Conservation (phyloP, 768 basidiomycete species). For the Lactarius quietus region DNA sequence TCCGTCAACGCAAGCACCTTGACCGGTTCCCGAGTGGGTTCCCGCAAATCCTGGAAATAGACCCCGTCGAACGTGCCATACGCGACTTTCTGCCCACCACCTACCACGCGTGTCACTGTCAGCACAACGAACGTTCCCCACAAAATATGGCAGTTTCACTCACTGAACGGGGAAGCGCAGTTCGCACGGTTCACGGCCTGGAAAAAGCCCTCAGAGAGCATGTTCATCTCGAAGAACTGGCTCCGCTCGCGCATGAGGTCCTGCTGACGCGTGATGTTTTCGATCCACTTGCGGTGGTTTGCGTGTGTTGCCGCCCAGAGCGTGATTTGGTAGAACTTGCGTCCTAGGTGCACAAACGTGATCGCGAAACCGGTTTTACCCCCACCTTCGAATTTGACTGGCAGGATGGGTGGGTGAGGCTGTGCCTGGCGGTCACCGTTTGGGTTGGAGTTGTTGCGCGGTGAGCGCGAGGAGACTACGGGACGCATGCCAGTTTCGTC, state of each 20-base stretch:
- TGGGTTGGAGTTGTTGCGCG: slow-evolving; percentile 37
- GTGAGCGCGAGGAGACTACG: slow-evolving; percentile 37
- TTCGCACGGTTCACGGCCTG: slow-evolving; percentile 78
- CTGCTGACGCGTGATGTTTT: slow-evolving; percentile 88
- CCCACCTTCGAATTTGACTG: too few relatives aligned
- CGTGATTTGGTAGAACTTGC: slow-evolving; percentile 51
- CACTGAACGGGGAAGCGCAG: slow-evolving; percentile 86
- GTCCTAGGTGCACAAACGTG: too few relatives aligned
- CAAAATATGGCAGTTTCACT: slow-evolving; percentile 36
- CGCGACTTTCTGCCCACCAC: slow-evolving; percentile 78
- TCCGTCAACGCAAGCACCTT: slow-evolving; percentile 80
- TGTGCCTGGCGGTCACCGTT: slow-evolving; percentile 35
- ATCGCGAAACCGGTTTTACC: too few relatives aligned
- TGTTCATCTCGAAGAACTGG: slow-evolving; percentile 74
- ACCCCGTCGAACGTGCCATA: slow-evolving; percentile 98
- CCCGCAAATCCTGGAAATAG: slow-evolving; percentile 85
- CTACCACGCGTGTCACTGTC: slow-evolving; percentile 46
- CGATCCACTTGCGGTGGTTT: slow-evolving; percentile 91
- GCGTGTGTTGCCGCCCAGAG: slow-evolving; percentile 87
- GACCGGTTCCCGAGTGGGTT: slow-evolving; percentile 39
- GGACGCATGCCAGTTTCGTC: slow-evolving; percentile 50
- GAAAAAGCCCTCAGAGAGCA: slow-evolving; percentile 88
- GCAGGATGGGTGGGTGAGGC: slow-evolving; percentile 35
- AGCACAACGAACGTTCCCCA: not conserved
- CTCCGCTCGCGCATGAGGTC: slow-evolving; percentile 78